Percentiles rank a stretch among this genome's conserved stretches.
Evolutionary conservation across 768 basidiomycete species (phyloP).

Genomic region (Russula virescens): DNA sequence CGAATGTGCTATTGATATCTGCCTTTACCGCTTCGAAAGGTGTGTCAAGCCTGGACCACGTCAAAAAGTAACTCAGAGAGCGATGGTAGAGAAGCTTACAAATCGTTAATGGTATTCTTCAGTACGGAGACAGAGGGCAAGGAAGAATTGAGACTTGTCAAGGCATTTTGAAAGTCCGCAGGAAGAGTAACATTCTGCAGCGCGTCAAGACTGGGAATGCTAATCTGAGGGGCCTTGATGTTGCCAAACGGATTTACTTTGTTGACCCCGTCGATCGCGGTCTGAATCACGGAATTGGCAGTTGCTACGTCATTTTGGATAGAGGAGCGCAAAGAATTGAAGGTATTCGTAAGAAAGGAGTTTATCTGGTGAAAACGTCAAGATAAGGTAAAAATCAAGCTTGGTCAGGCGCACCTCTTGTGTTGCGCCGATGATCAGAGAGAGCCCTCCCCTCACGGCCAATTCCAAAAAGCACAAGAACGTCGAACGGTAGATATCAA

Average conservation of each 20-base stretch:
- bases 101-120: constrained; percentile 54
- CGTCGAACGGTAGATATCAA: constrained; percentile 89
- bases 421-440: constrained; percentile 75
- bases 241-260: constrained; percentile 67
- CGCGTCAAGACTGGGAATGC: constrained; percentile 64
- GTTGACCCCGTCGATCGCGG: constrained; percentile 63
- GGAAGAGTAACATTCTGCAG: constrained; percentile 80
- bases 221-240: constrained; percentile 64
- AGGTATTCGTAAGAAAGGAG: constrained; percentile 52
- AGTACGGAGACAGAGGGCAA: constrained; percentile 75
- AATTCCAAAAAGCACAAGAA: constrained; percentile 93
- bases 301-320: constrained; percentile 66
- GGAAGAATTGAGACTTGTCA: constrained; percentile 73
- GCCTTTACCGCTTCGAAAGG: constrained; percentile 86
- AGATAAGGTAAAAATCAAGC: neutral
- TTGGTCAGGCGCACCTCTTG: constrained; percentile 55
- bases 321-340: constrained; percentile 54
- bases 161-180: constrained; percentile 61
- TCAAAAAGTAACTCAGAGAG: neutral
- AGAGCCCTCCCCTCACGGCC: constrained; percentile 73
- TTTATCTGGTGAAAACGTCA: constrained; percentile 49
- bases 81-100: constrained; percentile 45
- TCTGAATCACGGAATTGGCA: constrained; percentile 64
- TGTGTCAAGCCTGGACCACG: constrained; percentile 54
- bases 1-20: constrained; percentile 85